Evolutionary conservation across 169 alveolate genomes (phyloP), one percentile per base, ranked within the genome.

Genomic region (Eimeria nieschulzi): DNA sequence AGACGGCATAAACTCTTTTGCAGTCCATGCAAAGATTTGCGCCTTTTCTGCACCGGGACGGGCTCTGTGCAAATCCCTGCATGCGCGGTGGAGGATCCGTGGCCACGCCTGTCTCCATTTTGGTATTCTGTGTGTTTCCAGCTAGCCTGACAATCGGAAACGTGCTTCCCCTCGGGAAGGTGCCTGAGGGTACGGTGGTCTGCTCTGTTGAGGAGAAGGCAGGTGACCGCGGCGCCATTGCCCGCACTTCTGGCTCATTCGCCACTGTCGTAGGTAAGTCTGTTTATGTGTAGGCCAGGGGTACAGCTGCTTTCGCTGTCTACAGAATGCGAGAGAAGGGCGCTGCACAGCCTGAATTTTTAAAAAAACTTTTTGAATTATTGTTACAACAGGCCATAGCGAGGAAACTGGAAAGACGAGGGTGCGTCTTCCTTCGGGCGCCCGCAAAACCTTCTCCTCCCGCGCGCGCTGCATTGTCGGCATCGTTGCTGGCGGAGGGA

Each of bases 121-220:
- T 12, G 0, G 68, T 59, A 59, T 59, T 54, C 21, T 51, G 46
- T 33, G 46, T 46, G 76, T 56, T 1, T 72, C 75, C 90, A 83
- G 94, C 99, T 68, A 95, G 97, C 26, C 97, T 99, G 94, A 93
- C 98, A 26, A 97, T 98, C 63, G 99, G 99, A 54, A 99, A 99
- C 96, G 98, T 99, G 92, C 93, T 99, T 90, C 99, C 99, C 33
- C 94, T 99, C 86, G 98, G 98, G 70, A 93, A 96, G 95, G 97
- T 98, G 97, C 99, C 99, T 21, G 99, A 99, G 96, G 99, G 99
- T 90, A 98, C 99, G 66, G 97, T 98, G 90, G 98, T 99, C 64
- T 97, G 99, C 92, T 97, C 98, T 94, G 95, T 98, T 70, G 99
- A 99, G 92, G 99, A 97, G 95, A 97, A 97, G 94, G 95, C 98